Conservation (phyloP, 2,329 filamentous ascomycete genomes). For the Alternaria sp. region DNA sequence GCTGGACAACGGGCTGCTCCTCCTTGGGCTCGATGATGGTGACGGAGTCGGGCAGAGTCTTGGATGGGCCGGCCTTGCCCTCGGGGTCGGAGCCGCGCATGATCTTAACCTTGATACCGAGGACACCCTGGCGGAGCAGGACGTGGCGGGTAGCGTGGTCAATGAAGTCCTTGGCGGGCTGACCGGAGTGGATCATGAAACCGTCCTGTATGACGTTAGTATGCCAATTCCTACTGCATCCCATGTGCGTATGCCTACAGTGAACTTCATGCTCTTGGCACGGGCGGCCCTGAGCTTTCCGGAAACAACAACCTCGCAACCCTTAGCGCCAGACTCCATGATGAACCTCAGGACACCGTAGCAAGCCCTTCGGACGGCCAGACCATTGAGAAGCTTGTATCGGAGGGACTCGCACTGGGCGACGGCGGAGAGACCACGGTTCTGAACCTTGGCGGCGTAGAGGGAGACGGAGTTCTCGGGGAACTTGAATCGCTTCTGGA, state of each 20-base stretch:
- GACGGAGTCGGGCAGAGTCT: conserved; percentile 96
- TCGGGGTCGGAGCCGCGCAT: conserved; percentile 99
- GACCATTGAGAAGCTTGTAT: conserved; percentile 99
- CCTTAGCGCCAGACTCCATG: conserved; percentile 99
- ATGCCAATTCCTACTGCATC: not conserved
- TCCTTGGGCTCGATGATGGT: conserved; percentile 99
- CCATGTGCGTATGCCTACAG: conserved; percentile 63
- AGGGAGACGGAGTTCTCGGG: conserved; percentile 99
- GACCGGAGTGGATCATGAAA: conserved; percentile 99
- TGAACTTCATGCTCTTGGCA: conserved; percentile 99
- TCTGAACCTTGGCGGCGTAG: conserved; percentile 99
- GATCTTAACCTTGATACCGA: conserved; percentile 99
- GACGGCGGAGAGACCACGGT: conserved; percentile 99
- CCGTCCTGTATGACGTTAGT: conserved; percentile 68
- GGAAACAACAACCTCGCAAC: conserved; percentile 99
- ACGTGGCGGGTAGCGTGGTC: conserved; percentile 98
- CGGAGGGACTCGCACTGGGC: conserved; percentile 99
- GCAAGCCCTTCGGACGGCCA: conserved; percentile 97
- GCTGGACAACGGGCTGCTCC: conserved; percentile 93
- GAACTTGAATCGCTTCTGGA: conserved; percentile 99
- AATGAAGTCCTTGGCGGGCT: conserved; percentile 99
- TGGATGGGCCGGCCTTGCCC: conserved; percentile 97
- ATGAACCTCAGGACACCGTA: conserved; percentile 99
- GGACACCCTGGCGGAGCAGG: conserved; percentile 98
- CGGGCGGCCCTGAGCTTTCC: conserved; percentile 98